Conservation (phyloP, 768 basidiomycete genomes). For the Austroboletus festivus region DNA sequence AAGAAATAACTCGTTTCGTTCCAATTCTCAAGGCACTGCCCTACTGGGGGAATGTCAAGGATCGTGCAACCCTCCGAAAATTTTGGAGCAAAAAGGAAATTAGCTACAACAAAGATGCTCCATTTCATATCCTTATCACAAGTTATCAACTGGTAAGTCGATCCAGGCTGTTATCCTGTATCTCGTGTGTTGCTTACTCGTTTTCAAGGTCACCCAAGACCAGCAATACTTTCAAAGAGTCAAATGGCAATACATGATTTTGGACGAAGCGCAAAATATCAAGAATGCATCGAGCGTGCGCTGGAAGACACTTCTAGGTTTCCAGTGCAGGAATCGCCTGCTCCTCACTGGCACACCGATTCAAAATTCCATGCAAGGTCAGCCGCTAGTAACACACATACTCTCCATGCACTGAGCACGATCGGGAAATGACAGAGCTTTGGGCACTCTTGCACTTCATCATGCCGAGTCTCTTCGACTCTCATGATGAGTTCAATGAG, state of each 20-base stretch:
- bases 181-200: conserved; percentile 2
- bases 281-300: conserved; percentile 94
- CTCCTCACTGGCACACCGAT: conserved; percentile 97
- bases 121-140: conserved; percentile 95
- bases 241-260: conserved; percentile 99
- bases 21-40: conserved; percentile 91
- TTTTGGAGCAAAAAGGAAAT: conserved; percentile 99
- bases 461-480: conserved; percentile 99
- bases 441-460: conserved; percentile 99
- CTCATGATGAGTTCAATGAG: conserved; percentile 98
- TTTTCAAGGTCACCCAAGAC: conserved; percentile 82
- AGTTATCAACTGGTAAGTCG: conserved; percentile 86
- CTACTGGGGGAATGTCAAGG: conserved; percentile 98
- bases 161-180: neutral
- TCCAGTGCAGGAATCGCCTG: conserved; percentile 93
- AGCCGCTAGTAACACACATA: conserved; percentile 14
- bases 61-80: conserved; percentile 88
- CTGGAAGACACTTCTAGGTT: conserved; percentile 95
- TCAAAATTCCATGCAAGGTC: conserved; percentile 99
- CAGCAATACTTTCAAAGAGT: conserved; percentile 97
- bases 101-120: conserved; percentile 91
- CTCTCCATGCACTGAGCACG: conserved; percentile 2
- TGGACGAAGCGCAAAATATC: conserved; percentile 99
- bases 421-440: conserved; percentile 55
- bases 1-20: conserved; percentile 94